phyloP scores from a whole-genome alignment of 257 asterid genomes.

The Solanum rostratum region DNA sequence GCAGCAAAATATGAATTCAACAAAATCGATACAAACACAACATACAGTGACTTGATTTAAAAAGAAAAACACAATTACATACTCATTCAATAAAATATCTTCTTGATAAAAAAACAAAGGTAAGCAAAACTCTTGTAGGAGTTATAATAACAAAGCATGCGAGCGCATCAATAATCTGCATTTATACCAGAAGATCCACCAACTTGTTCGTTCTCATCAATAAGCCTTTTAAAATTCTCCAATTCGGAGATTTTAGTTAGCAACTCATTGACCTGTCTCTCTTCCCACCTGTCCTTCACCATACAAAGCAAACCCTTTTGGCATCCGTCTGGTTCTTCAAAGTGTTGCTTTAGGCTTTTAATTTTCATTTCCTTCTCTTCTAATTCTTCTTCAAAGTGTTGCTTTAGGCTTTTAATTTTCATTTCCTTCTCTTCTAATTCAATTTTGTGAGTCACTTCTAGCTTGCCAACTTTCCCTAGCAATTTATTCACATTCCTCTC shows the following conservation, averaged over 20 bases:
- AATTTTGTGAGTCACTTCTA: not conserved
- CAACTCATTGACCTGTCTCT: not conserved
- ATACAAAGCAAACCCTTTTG: no score
- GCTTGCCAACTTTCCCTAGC: not conserved
- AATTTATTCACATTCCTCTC: no score
- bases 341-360: no score
- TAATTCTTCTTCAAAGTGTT: no score
- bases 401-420: no score
- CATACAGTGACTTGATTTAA: not conserved
- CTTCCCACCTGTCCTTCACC: no score
- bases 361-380: no score
- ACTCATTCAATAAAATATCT: not conserved
- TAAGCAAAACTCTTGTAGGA: not conserved
- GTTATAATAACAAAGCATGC: not conserved
- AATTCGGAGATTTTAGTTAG: not conserved
- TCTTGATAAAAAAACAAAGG: not conserved
- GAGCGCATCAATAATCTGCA: not conserved
- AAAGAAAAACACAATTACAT: not conserved
- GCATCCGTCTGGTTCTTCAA: no score
- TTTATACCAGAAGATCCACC: not conserved
- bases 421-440: not conserved
- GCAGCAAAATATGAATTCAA: not conserved
- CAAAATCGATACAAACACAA: not conserved
- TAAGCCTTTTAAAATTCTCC: not conserved
- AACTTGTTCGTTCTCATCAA: not conserved